These are phyloP conservation scores for Gastrolobium villosum DNA, from an alignment of 306 rosid species.

Conservation along the genomic window DNA sequence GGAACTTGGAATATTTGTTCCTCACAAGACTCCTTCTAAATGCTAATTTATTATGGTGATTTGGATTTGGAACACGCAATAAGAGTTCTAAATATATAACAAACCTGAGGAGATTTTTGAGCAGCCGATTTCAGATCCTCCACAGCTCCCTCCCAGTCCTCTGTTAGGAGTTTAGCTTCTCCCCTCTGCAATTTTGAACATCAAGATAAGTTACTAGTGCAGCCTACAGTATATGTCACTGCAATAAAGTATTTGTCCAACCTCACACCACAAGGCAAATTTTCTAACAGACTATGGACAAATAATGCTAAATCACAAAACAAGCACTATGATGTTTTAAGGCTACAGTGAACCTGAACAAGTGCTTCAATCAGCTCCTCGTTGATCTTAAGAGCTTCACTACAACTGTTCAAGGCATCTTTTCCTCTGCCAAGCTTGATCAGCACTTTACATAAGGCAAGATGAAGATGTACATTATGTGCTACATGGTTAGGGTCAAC, in stretches of 20 bases:
- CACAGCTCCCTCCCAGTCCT: slow-evolving; percentile 99
- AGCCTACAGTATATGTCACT: slow-evolving; percentile 10
- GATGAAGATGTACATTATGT: slow-evolving; percentile 93
- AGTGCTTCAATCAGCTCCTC: slow-evolving; percentile 89
- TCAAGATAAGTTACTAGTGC: slow-evolving; percentile 39
- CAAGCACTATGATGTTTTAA: slow-evolving; percentile 36
- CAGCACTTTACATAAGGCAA: slow-evolving; percentile 86
- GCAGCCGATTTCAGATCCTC: slow-evolving; percentile 94
- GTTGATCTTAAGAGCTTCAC: slow-evolving; percentile 80
- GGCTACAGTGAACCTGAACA: slow-evolving; percentile 74
- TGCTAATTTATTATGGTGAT: slow-evolving; percentile 31
- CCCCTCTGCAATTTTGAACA: slow-evolving; percentile 77
- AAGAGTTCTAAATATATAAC: slow-evolving; percentile 34
- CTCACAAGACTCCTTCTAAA: slow-evolving; percentile 7
- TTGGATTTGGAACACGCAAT: slow-evolving; percentile 20
- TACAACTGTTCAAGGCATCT: slow-evolving; percentile 89
- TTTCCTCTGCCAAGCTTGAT: slow-evolving; percentile 98
- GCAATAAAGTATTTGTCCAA: neutral
- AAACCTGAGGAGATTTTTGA: slow-evolving; percentile 93
- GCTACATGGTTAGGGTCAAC: slow-evolving; percentile 89
- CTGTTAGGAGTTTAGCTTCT: slow-evolving; percentile 92
- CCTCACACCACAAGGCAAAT: slow-evolving; percentile 29
- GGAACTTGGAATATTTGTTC: neutral
- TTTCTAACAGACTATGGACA: slow-evolving; percentile 24
- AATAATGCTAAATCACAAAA: slow-evolving; percentile 17